Conservation (phyloP, 306 rosid species). For the Alnus rubra region DNA sequence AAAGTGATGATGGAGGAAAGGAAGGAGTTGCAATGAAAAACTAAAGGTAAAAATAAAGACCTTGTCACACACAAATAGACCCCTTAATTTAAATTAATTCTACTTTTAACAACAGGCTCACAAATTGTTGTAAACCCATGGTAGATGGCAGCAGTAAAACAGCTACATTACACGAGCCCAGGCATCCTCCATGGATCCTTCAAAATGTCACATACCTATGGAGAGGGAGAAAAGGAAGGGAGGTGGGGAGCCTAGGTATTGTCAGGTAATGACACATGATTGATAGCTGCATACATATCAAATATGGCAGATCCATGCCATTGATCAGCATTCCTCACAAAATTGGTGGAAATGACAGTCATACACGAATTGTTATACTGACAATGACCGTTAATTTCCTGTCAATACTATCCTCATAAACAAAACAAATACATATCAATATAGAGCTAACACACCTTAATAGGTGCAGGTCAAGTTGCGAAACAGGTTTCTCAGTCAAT, state of each 20-base stretch:
- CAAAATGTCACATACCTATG: background rate
- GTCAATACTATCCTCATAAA: background rate
- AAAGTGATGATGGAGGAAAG: background rate
- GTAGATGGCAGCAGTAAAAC: too few relatives aligned
- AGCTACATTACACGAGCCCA: background rate
- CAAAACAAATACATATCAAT: background rate
- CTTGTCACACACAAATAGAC: background rate
- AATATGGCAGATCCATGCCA: background rate
- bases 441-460: slow-evolving; percentile 46
- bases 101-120: background rate
- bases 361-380: background rate
- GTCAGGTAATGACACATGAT: background rate
- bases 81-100: background rate
- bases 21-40: background rate
- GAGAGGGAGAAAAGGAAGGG: background rate
- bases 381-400: background rate
- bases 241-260: too few relatives aligned
- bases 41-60: background rate
- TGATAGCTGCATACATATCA: background rate
- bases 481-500: slow-evolving; percentile 52
- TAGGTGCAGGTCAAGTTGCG: slow-evolving; percentile 48
- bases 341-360: background rate
- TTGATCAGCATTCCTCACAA: background rate
- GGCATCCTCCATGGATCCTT: background rate
- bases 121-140: background rate